Evolutionary conservation across 2,329 filamentous ascomycete species (phyloP), one percentile per base, ranked within the genome.

Genomic region (Drechslerella stenobrocha): DNA sequence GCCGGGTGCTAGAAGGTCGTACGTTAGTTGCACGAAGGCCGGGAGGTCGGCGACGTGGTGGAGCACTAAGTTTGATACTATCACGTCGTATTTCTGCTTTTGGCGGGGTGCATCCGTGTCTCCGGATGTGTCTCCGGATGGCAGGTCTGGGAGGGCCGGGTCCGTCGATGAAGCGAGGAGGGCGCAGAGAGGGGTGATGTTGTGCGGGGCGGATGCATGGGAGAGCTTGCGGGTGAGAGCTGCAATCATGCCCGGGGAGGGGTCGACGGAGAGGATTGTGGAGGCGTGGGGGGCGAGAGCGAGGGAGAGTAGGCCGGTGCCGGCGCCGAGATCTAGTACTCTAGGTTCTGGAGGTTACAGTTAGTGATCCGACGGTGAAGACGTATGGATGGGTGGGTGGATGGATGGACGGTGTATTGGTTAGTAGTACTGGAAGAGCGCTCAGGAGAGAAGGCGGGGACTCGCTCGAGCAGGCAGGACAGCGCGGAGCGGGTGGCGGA

Each of bases 281-380:
- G 76, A 77, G 3, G 80, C 78, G 28, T 79, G 74, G 0, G 81
- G 81, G 0, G 81, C 78, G 1, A 83, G 75, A 6, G 75, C 76
- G 46, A 81, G 76, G 7, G 80, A 81, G 22, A 84, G 77, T 0
- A 83, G 77, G 6, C 82, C 82, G 2, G 82, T 84, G 48, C 82
- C 82, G 70, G 81, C 82, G 52, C 82, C 82, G 15, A 84, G 78
- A 73, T 84, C 82, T 1, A 84, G 79, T 5, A 83, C 77, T 59
- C 81, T 76, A 24, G 58, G 57, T 45, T 63, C 64, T 63, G n/a
- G n/a, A n/a, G n/a, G n/a, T n/a, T n/a, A n/a, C n/a, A n/a, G n/a
- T n/a, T n/a, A n/a, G n/a, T n/a, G n/a, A n/a, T n/a, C n/a, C n/a
- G n/a, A n/a, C n/a, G n/a, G n/a, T n/a, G n/a, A n/a, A n/a, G n/a